Percentiles rank a stretch among this genome's conserved stretches.
Conservation (phyloP, 2,329 filamentous ascomycete species). For the Pleurostoma richardsiae region DNA sequence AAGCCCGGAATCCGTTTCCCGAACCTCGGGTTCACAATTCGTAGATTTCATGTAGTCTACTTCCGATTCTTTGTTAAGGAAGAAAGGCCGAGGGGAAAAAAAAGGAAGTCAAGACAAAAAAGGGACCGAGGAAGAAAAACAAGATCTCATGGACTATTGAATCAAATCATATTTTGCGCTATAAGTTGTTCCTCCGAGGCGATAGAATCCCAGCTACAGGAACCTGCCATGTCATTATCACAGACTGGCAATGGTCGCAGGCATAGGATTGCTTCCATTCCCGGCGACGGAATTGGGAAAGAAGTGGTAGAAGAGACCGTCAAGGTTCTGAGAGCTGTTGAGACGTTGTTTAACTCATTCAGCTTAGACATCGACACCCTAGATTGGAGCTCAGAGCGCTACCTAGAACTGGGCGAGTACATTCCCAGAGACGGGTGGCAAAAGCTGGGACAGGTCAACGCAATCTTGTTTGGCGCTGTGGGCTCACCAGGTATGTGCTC, state of each 20-base stretch:
- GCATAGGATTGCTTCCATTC: slow-evolving; percentile 54
- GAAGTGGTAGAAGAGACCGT: slow-evolving; percentile 60
- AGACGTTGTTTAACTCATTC: slow-evolving; percentile 49
- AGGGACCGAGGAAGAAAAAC: too few species aligned
- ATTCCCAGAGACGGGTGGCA: slow-evolving; percentile 57
- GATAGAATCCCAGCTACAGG: not conserved
- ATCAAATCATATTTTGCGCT: not conserved
- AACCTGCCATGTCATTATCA: not conserved
- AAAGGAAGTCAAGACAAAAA: too few species aligned
- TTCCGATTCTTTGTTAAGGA: too few species aligned
- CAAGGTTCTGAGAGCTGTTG: slow-evolving; percentile 51
- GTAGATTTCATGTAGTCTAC: too few species aligned
- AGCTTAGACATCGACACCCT: slow-evolving; percentile 54
- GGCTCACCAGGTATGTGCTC: slow-evolving; percentile 16
- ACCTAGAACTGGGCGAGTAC: slow-evolving; percentile 61
- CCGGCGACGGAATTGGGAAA: slow-evolving; percentile 58
- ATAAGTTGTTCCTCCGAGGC: not conserved
- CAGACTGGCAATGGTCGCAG: not conserved
- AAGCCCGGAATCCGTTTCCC: too few species aligned
- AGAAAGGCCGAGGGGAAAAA: too few species aligned
- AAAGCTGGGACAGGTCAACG: slow-evolving; percentile 31
- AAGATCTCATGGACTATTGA: too few species aligned
- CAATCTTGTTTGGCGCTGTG: slow-evolving; percentile 24
- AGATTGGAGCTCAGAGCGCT: slow-evolving; percentile 65
- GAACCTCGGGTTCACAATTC: too few species aligned